phyloP scores from a whole-genome alignment of 1,284 basidiomycete species.

The Microbotryum violaceum region DNA sequence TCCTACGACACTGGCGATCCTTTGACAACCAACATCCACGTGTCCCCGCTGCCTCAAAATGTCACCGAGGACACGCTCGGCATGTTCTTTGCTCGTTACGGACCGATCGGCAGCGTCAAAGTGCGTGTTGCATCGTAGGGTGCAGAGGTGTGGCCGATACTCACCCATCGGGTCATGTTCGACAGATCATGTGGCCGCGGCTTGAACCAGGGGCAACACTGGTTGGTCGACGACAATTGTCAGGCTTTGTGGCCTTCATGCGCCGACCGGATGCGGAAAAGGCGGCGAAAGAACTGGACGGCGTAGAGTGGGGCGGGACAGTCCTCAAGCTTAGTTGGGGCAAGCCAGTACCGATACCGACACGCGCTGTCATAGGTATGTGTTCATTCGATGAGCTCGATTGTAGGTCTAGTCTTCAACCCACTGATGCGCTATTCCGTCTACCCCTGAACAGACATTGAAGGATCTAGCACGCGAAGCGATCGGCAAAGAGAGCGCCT shows the following conservation, averaged over 20 bases:
- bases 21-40: slow-evolving; percentile 84
- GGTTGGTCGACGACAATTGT: slow-evolving; percentile 51
- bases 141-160: background rate
- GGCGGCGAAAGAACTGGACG: slow-evolving; percentile 78
- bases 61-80: slow-evolving; percentile 77
- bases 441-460: slow-evolving; percentile 2
- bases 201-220: slow-evolving; percentile 26
- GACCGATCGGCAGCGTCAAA: slow-evolving; percentile 48
- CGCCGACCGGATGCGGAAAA: slow-evolving; percentile 78
- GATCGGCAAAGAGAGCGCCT: slow-evolving; percentile 30
- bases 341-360: slow-evolving; percentile 79
- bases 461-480: slow-evolving; percentile 1
- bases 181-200: slow-evolving; percentile 87
- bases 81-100: slow-evolving; percentile 64
- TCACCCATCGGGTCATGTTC: background rate
- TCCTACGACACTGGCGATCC: slow-evolving; percentile 77
- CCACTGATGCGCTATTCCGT: background rate
- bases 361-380: slow-evolving; percentile 71
- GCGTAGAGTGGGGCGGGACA: slow-evolving; percentile 82
- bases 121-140: background rate
- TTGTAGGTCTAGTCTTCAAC: background rate
- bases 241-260: slow-evolving; percentile 95
- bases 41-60: slow-evolving; percentile 60
- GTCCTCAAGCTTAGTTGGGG: slow-evolving; percentile 86
- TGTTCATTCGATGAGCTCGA: slow-evolving; percentile 4